These are phyloP conservation scores for Moricandia arvensis DNA, from an alignment of 345 rosid species.

Conservation along the genomic window DNA sequence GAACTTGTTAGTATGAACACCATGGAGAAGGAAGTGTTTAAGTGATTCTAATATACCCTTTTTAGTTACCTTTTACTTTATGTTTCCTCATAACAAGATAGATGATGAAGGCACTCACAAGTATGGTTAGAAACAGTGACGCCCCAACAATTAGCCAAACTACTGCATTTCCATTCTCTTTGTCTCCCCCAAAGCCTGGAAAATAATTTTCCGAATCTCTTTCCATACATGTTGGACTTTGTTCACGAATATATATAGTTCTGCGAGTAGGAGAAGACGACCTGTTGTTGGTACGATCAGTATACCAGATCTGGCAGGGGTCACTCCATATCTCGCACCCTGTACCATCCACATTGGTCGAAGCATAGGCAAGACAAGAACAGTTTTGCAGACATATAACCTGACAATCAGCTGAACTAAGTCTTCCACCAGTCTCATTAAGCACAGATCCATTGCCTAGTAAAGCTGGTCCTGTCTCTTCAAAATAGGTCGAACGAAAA, in stretches of 20 bases:
- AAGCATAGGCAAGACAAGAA: slow-evolving; percentile 45
- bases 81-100: background rate
- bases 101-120: background rate
- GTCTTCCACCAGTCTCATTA: background rate
- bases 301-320: background rate
- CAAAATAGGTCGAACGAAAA: background rate
- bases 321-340: slow-evolving; percentile 44
- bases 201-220: background rate
- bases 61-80: background rate
- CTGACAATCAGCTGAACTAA: background rate
- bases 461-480: background rate
- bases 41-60: background rate
- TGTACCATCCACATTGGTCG: slow-evolving; percentile 31
- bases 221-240: background rate
- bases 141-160: background rate
- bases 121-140: background rate
- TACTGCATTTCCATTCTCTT: background rate
- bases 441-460: background rate
- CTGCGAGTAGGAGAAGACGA: background rate
- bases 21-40: background rate
- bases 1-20: background rate
- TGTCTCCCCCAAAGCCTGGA: background rate
- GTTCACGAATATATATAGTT: background rate
- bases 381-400: background rate
- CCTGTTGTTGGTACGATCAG: background rate